Evolutionary conservation across 495 filamentous ascomycete species (phyloP), one percentile per base, ranked within the genome.

Genomic region (Podospora fimiseda): DNA sequence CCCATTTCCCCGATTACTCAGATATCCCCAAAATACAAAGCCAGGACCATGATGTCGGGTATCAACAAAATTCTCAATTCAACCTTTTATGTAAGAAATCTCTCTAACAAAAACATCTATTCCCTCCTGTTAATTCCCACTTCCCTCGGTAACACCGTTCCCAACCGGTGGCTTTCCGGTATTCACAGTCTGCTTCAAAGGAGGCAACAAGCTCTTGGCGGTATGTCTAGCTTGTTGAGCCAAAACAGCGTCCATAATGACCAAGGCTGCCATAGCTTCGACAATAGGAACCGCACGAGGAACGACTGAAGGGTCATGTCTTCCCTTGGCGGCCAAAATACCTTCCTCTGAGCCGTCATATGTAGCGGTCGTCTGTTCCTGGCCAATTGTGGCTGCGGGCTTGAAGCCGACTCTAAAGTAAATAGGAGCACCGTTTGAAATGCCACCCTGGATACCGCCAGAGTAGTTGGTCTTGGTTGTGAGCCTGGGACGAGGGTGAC

Each of bases 331-430:
- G 51, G 90, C 91, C 9, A 97, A 73, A 9, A 86, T 65, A 41
- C 93, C 93, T 52, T 87, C 82, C 14, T 76, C 74, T 11, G 71
- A 67, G 6, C 83, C 80, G 50, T 81, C 83, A 69, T 95, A 97
- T 1, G 82, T 83, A 11, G 87, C 84, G 3, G 94, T 98, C 18
- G 74, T 73, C 72, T 98, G 93, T 20, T 88, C 88, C 72, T 92
- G 88, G 30, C 90, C 89, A 64, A 98, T 98, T 8, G 93, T 98
- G 8, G 93, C 93, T 7, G 93, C 82, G 1, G 92, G 87, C 74
- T 98, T 98, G 83, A 98, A 98, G 13, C 80, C 93, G 21, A 96
- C 82, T 42, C 86, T 84, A 81, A 98, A 97, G 78, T 92, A 97
- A 71, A 98, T 89, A 23, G 82, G 85, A 18, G 89, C 88, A 46